A percentile compares a stretch with the other conserved stretches of the same genome.
phyloP scores from a whole-genome alignment of 1,284 basidiomycete species.

The Sphaerobolus stellatus region DNA sequence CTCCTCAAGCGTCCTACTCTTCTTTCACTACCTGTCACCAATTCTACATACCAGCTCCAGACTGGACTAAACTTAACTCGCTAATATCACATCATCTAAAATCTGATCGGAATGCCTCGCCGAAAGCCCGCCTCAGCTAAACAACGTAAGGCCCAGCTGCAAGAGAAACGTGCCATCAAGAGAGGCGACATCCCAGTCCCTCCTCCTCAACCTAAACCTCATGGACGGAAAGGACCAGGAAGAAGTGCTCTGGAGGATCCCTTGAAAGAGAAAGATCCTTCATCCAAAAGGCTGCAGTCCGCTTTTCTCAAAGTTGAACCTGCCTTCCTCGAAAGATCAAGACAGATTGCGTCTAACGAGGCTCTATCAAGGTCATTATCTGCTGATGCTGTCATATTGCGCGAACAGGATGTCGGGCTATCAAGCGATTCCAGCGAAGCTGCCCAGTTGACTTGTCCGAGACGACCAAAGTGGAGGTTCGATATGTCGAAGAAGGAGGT shows the following conservation, averaged over 20 bases:
- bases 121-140: constrained; percentile 63
- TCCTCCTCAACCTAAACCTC: constrained; percentile 33
- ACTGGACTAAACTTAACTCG: no score
- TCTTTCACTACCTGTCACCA: no score
- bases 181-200: constrained; percentile 63
- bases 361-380: constrained; percentile 62
- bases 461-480: constrained; percentile 79
- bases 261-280: constrained; percentile 24
- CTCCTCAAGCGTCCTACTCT: no score
- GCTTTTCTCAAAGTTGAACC: constrained; percentile 66
- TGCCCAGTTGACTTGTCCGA: constrained; percentile 52
- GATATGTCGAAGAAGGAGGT: constrained; percentile 84
- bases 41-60: no score
- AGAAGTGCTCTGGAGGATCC: not conserved
- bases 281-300: constrained; percentile 64
- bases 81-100: no score
- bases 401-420: constrained; percentile 25
- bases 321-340: constrained; percentile 64
- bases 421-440: constrained; percentile 21
- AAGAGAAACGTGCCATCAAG: constrained; percentile 78
- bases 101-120: constrained; percentile 52
- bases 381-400: constrained; percentile 43
- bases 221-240: not conserved
- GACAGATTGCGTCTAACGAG: constrained; percentile 52
- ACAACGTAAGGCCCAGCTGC: constrained; percentile 68